Conservation (phyloP, 768 basidiomycete species). For the Clitopilus hobsonii region DNA sequence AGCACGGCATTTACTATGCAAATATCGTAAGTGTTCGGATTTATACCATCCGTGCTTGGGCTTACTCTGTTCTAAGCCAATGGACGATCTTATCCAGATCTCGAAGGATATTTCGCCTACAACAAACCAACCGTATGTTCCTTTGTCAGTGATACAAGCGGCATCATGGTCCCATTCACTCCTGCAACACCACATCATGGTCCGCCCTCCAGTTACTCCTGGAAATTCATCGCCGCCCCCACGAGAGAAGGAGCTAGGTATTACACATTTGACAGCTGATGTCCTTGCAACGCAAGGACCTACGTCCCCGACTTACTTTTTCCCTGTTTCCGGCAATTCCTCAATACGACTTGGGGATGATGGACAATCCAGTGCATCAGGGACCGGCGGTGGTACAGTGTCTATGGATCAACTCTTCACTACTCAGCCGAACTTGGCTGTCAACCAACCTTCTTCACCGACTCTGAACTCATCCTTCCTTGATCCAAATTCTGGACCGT, state of each 20-base stretch:
- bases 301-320: conserved; percentile 38
- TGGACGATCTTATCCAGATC: conserved; percentile 75
- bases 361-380: conserved; percentile 41
- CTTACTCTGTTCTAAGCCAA: conserved; percentile 40
- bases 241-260: conserved; percentile 65
- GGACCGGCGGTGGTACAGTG: conserved; percentile 23
- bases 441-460: conserved; percentile 19
- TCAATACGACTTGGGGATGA: conserved; percentile 75
- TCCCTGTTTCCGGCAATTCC: conserved; percentile 62
- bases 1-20: conserved; percentile 74
- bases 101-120: conserved; percentile 72
- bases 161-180: conserved; percentile 78
- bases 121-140: conserved; percentile 66
- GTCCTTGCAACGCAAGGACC: conserved; percentile 28
- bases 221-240: conserved; percentile 24
- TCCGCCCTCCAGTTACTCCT: conserved; percentile 30
- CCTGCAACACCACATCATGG: conserved; percentile 56
- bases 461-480: conserved; percentile 16
- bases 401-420: conserved; percentile 74
- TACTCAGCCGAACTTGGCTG: conserved; percentile 8
- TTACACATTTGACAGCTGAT: conserved; percentile 51
- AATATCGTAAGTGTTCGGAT: conserved; percentile 64
- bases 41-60: background rate
- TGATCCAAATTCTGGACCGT: conserved; percentile 19
- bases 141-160: conserved; percentile 61